Percentiles rank a stretch among this genome's conserved stretches.
Conservation (phyloP, 768 basidiomycete species). For the Lactarius hengduanensis region DNA sequence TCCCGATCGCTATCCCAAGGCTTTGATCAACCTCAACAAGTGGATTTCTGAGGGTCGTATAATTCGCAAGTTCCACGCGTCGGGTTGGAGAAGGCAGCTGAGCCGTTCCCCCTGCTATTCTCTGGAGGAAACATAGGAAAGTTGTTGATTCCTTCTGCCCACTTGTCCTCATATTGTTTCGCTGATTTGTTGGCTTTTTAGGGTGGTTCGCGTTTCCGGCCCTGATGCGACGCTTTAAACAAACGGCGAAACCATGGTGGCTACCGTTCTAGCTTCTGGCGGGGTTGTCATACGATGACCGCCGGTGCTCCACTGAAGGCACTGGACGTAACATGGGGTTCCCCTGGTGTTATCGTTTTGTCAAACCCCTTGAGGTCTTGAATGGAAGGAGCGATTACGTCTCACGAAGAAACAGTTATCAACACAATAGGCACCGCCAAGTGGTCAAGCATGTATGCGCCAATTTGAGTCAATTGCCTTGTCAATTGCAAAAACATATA, state of each 20-base stretch:
- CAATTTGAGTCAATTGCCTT: too few species aligned
- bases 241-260: not conserved
- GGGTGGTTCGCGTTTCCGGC: conserved; percentile 56
- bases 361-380: too few species aligned
- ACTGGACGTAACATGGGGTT: too few species aligned
- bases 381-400: too few species aligned
- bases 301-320: too few species aligned
- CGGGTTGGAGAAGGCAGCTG: conserved; percentile 51
- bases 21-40: conserved; percentile 52
- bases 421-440: too few species aligned
- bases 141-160: conserved; percentile 40
- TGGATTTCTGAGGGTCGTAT: conserved; percentile 68
- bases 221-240: conserved; percentile 14
- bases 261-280: too few species aligned
- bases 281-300: too few species aligned
- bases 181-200: conserved; percentile 31
- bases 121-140: conserved; percentile 79
- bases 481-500: too few species aligned
- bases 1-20: conserved; percentile 53
- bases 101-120: conserved; percentile 70
- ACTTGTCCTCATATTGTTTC: not conserved
- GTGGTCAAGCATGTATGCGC: too few species aligned
- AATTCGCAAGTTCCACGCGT: conserved; percentile 76
- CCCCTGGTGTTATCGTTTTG: too few species aligned
- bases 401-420: too few species aligned